Evolutionary conservation across 2,329 filamentous ascomycete genomes (phyloP).

Genomic region (Sclerotinia minor): DNA sequence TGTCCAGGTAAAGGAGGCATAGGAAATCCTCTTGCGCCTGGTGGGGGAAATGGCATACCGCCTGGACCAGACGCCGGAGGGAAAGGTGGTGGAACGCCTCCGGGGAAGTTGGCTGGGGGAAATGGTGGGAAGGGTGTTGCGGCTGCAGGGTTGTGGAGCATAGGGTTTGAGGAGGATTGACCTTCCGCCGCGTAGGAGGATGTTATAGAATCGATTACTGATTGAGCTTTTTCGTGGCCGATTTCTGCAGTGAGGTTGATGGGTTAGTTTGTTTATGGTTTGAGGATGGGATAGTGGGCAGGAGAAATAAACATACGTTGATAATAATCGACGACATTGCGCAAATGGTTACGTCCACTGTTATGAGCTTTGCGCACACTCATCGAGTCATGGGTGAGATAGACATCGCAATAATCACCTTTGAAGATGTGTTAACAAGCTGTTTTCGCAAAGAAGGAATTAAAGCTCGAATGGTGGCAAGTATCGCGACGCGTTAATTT

Average conservation of each 20-base stretch:
- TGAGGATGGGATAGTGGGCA: slow-evolving; percentile 11
- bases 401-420: slow-evolving; percentile 99
- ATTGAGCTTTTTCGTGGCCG: slow-evolving; percentile 96
- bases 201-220: slow-evolving; percentile 97
- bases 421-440: slow-evolving; percentile 31
- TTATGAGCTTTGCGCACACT: slow-evolving; percentile 99
- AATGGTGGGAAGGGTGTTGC: slow-evolving; percentile 54
- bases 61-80: background rate
- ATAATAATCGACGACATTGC: slow-evolving; percentile 98
- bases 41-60: slow-evolving; percentile 37
- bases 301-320: slow-evolving; percentile 67
- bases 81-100: slow-evolving; percentile 42
- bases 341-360: slow-evolving; percentile 90
- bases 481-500: slow-evolving; percentile 20
- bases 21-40: slow-evolving; percentile 38
- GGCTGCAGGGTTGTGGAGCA: slow-evolving; percentile 54
- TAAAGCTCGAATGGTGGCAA: slow-evolving; percentile 17
- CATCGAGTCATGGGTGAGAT: slow-evolving; percentile 99
- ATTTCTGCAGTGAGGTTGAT: slow-evolving; percentile 64
- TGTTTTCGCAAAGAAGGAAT: slow-evolving; percentile 17
- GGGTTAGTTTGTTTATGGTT: background rate
- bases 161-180: slow-evolving; percentile 80
- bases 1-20: slow-evolving; percentile 33
- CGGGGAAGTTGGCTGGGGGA: slow-evolving; percentile 54
- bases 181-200: slow-evolving; percentile 93